These are phyloP conservation scores for Chamaenerion angustifolium DNA, from an alignment of 345 rosid genomes.

Conservation along the genomic window DNA sequence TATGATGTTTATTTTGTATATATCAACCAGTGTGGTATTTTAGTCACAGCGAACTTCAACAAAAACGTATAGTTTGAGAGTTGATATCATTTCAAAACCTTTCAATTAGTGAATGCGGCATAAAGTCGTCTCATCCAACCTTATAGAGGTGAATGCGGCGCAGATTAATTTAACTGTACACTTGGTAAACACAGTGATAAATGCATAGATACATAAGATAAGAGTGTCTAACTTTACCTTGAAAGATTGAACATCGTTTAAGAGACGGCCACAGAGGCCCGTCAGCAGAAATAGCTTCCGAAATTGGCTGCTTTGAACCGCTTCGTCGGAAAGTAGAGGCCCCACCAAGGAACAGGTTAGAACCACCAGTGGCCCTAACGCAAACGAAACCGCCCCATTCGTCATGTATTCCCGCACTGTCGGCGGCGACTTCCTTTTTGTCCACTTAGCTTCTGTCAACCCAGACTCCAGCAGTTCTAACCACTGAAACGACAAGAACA, in stretches of 20 bases:
- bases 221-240: conserved; percentile 33
- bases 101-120: no score
- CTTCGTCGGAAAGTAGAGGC: conserved; percentile 42
- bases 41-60: no score
- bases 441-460: conserved; percentile 54
- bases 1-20: no score
- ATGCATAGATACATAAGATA: no score
- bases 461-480: conserved; percentile 57
- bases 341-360: conserved; percentile 60
- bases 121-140: no score
- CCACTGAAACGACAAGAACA: conserved; percentile 43
- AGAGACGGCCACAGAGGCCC: conserved; percentile 77
- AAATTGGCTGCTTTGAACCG: conserved; percentile 24
- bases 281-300: conserved; percentile 31
- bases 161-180: no score
- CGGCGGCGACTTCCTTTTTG: conserved; percentile 35
- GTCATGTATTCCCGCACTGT: conserved; percentile 54
- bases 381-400: conserved; percentile 52
- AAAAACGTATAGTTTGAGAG: no score
- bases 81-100: no score
- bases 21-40: no score
- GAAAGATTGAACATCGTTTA: conserved; percentile 58
- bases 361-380: conserved; percentile 76
- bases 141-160: no score
- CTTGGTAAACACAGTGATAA: no score